Evolutionary conservation across 371 early-diverging fungal species (phyloP).

Genomic region (Mucor saturninus): DNA sequence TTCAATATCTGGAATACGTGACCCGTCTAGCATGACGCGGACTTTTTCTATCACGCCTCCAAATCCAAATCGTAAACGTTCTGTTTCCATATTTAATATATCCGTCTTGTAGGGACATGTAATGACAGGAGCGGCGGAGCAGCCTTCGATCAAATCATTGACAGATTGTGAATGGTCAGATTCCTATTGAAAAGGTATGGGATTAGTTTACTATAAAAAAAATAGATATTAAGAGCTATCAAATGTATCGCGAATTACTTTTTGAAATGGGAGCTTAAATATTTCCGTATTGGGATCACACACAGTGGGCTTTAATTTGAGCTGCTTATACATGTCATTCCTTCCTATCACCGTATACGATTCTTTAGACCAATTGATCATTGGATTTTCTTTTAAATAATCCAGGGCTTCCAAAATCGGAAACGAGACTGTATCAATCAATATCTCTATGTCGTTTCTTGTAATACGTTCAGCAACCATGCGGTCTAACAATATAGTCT

Average conservation of each 20-base stretch:
- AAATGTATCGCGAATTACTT: constrained; percentile 4
- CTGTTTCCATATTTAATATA: constrained; percentile 31
- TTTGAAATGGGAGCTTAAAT: constrained; percentile 18
- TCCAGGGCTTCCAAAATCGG: constrained; percentile 55
- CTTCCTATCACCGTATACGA: constrained; percentile 61
- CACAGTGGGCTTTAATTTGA: constrained; percentile 7
- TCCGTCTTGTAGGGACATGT: constrained; percentile 28
- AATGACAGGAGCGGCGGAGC: not conserved
- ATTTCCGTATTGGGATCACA: constrained; percentile 23
- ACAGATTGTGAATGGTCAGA: constrained; percentile 11
- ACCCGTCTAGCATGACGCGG: constrained; percentile 58
- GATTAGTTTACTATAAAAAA: not conserved
- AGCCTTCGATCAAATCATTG: constrained; percentile 14
- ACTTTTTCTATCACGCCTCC: constrained; percentile 71
- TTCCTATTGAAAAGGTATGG: constrained; percentile 1
- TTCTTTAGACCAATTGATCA: constrained; percentile 44
- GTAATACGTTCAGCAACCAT: constrained; percentile 40
- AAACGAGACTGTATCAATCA: constrained; percentile 50
- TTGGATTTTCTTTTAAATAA: constrained; percentile 42
- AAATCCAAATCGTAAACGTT: constrained; percentile 63
- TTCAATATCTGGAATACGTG: constrained; percentile 44
- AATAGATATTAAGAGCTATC: not conserved
- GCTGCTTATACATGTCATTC: constrained; percentile 66
- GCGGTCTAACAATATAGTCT: constrained; percentile 28
- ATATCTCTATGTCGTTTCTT: constrained; percentile 40